Conservation (phyloP, 1,139 yeast species). For the Geotrichum aggregatum region DNA sequence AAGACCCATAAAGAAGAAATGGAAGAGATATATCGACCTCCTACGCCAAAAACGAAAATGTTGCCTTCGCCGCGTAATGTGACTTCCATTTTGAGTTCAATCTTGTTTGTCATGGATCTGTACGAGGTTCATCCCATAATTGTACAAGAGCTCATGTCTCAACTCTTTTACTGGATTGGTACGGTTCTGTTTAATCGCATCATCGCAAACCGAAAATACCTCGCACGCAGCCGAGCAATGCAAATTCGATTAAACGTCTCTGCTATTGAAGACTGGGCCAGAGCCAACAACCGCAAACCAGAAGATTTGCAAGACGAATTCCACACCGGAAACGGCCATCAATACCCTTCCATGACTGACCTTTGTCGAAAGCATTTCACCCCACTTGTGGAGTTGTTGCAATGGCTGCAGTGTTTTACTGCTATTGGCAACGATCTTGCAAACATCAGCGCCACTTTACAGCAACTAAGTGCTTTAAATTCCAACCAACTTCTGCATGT, state of each 20-base stretch:
- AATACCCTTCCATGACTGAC: slow-evolving; percentile 38
- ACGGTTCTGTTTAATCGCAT: slow-evolving; percentile 69
- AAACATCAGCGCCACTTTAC: slow-evolving; percentile 50
- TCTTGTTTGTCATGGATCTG: slow-evolving; percentile 76
- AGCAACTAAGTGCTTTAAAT: slow-evolving; percentile 50
- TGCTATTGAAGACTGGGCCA: slow-evolving; percentile 87
- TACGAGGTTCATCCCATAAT: slow-evolving; percentile 76
- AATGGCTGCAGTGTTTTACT: slow-evolving; percentile 88
- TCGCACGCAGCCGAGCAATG: slow-evolving; percentile 79
- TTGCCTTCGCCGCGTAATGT: slow-evolving; percentile 85
- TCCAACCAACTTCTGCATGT: slow-evolving; percentile 68
- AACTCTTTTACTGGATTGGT: slow-evolving; percentile 75
- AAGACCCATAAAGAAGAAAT: slow-evolving; percentile 50
- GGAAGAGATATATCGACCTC: slow-evolving; percentile 61
- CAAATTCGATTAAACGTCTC: slow-evolving; percentile 85
- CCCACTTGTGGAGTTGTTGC: slow-evolving; percentile 75
- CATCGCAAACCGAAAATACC: slow-evolving; percentile 58
- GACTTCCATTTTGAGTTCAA: slow-evolving; percentile 82
- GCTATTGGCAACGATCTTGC: slow-evolving; percentile 54
- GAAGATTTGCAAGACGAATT: slow-evolving; percentile 39
- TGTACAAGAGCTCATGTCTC: slow-evolving; percentile 70
- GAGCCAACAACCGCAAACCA: slow-evolving; percentile 66
- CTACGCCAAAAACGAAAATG: slow-evolving; percentile 59
- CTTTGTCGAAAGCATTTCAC: slow-evolving; percentile 64
- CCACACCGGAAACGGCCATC: slow-evolving; percentile 26